Evolutionary conservation across 2,329 filamentous ascomycete genomes (phyloP).

Genomic region (Diplocarpon rosae): DNA sequence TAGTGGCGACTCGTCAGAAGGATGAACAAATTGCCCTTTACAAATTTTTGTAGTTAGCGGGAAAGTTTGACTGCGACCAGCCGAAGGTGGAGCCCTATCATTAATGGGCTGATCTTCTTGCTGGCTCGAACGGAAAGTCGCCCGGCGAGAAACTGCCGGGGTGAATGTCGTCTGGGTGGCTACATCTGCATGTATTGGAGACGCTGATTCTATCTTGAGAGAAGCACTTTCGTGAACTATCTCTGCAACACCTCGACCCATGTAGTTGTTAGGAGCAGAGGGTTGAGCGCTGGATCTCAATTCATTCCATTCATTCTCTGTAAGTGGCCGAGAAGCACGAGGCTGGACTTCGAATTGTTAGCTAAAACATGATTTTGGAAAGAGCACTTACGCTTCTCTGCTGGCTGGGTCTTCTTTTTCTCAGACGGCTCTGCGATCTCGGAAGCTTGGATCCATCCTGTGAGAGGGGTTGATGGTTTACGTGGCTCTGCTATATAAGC

Average conservation of each 20-base stretch:
- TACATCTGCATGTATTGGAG: neutral
- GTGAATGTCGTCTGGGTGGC: neutral
- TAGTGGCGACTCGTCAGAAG: neutral
- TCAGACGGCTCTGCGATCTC: neutral
- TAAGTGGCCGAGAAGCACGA: neutral
- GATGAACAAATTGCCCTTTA: conserved; percentile 2
- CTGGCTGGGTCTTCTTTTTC: neutral
- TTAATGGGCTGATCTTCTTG: neutral
- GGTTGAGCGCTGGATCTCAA: neutral
- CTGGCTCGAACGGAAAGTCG: neutral
- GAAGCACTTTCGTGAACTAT: neutral
- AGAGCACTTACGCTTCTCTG: neutral
- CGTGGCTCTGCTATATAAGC: neutral
- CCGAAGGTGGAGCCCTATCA: conserved; percentile 2
- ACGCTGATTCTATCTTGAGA: neutral
- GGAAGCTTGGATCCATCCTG: conserved; percentile 5
- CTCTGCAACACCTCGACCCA: neutral
- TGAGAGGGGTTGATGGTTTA: conserved; percentile 7
- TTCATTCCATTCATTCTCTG: neutral
- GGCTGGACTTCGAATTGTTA: neutral
- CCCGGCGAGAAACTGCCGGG: neutral
- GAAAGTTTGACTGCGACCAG: conserved; percentile 7
- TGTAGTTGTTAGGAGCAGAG: conserved; percentile 1
- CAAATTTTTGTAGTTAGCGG: conserved; percentile 3
- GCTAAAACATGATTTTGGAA: neutral